A percentile compares a stretch with the other conserved stretches of the same genome.
Evolutionary conservation across 2,329 filamentous ascomycete genomes (phyloP).

Genomic region (Aspergillus candidus): DNA sequence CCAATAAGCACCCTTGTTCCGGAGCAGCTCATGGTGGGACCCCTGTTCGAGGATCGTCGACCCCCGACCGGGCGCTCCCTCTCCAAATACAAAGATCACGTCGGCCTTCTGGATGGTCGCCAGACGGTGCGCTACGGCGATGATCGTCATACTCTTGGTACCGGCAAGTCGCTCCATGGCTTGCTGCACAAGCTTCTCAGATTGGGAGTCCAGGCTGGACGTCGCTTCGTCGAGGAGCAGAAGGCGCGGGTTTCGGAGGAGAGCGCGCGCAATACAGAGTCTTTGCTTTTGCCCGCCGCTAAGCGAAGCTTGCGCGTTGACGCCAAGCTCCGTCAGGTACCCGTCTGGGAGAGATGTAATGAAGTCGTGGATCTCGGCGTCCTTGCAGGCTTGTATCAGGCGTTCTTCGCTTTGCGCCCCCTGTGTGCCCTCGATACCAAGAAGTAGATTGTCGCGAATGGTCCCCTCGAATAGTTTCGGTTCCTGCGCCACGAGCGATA

Average conservation of each 20-base stretch:
- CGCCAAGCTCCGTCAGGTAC: constrained; percentile 44
- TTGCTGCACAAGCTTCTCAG: constrained; percentile 60
- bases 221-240: constrained; percentile 57
- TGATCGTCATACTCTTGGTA: constrained; percentile 54
- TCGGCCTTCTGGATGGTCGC: constrained; percentile 74
- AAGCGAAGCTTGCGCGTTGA: constrained; percentile 44
- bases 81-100: constrained; percentile 71
- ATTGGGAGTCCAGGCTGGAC: constrained; percentile 57
- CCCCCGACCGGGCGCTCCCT: constrained; percentile 38
- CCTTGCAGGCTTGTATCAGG: constrained; percentile 43
- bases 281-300: constrained; percentile 54
- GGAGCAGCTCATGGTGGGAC: constrained; percentile 53
- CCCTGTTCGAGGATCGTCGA: constrained; percentile 54
- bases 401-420: constrained; percentile 30
- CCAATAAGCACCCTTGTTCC: constrained; percentile 45
- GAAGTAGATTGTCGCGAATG: constrained; percentile 43
- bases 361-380: constrained; percentile 51
- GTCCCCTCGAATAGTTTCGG: constrained; percentile 42
- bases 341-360: constrained; percentile 49
- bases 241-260: constrained; percentile 48
- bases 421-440: constrained; percentile 37
- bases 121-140: constrained; percentile 72
- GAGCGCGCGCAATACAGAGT: constrained; percentile 50
- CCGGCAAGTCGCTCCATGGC: constrained; percentile 59
- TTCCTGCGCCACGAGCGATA: constrained; percentile 40